Percentiles rank a stretch among this genome's conserved stretches.
Evolutionary conservation across 179 eudicot genomes (phyloP).

Genomic region (Carnegiea gigantea): DNA sequence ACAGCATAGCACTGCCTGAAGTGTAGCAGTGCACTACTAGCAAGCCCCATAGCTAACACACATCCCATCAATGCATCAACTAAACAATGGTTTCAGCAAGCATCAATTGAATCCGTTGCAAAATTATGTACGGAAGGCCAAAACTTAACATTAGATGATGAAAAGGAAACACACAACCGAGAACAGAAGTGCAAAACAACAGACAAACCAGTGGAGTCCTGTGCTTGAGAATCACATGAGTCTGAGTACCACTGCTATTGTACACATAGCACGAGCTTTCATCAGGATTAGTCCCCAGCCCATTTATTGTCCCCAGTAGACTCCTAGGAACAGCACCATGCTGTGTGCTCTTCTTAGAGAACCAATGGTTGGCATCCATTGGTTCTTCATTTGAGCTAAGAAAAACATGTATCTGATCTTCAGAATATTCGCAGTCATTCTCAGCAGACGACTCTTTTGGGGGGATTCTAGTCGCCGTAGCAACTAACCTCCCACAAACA

Average conservation of each 20-base stretch:
- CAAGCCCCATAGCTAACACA: not conserved
- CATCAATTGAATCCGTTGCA: not conserved
- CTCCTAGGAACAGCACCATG: conserved; percentile 36
- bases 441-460: conserved; percentile 40
- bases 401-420: conserved; percentile 75
- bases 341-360: conserved; percentile 19
- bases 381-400: conserved; percentile 46
- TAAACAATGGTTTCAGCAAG: not conserved
- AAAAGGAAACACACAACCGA: not conserved
- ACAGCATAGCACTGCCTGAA: not conserved
- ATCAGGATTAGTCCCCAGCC: conserved; percentile 69
- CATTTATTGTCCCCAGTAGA: conserved; percentile 67
- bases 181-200: conserved; percentile 2
- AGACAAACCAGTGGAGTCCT: conserved; percentile 80
- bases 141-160: not conserved
- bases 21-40: not conserved
- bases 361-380: conserved; percentile 21
- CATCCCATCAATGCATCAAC: not conserved
- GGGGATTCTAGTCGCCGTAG: conserved; percentile 71
- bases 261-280: conserved; percentile 77
- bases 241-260: conserved; percentile 52
- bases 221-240: conserved; percentile 91
- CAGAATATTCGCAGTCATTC: conserved; percentile 37
- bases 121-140: not conserved
- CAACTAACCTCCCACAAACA: conserved; percentile 72